These are phyloP conservation scores for Ophiocordyceps australis DNA, from an alignment of 2,329 filamentous ascomycete species.

Conservation along the genomic window DNA sequence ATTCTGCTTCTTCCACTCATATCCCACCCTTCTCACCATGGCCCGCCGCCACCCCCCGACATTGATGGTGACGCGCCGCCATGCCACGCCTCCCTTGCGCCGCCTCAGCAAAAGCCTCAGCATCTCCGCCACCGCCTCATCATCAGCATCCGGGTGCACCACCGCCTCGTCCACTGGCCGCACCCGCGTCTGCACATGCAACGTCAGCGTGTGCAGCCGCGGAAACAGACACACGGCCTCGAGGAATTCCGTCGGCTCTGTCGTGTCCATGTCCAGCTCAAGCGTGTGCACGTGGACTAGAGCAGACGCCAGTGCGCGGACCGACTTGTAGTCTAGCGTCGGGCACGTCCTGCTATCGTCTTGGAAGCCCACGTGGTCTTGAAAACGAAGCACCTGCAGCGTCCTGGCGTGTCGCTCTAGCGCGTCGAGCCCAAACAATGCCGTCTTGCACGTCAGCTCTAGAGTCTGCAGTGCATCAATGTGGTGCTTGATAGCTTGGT, in stretches of 20 bases:
- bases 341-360: slow-evolving; percentile 23
- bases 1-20: slow-evolving; percentile 21
- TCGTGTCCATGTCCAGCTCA: slow-evolving; percentile 25
- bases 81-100: too few relatives aligned
- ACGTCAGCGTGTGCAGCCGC: slow-evolving; percentile 17
- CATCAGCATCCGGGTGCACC: slow-evolving; percentile 16
- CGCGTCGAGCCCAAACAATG: slow-evolving; percentile 19
- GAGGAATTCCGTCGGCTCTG: too few relatives aligned
- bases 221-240: too few relatives aligned
- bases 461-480: slow-evolving; percentile 18
- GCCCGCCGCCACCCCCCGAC: slow-evolving; percentile 27
- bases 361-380: slow-evolving; percentile 25
- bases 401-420: slow-evolving; percentile 18
- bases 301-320: slow-evolving; percentile 13
- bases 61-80: slow-evolving; percentile 24
- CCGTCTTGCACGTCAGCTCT: slow-evolving; percentile 21
- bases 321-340: slow-evolving; percentile 16
- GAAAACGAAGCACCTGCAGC: slow-evolving; percentile 19
- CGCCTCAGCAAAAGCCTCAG: too few relatives aligned
- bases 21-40: slow-evolving; percentile 22
- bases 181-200: slow-evolving; percentile 26
- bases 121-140: slow-evolving; percentile 10
- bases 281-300: slow-evolving; percentile 18
- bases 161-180: slow-evolving; percentile 11
- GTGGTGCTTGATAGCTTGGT: slow-evolving; percentile 17